Base-by-base conservation (phyloP, 2,329 filamentous ascomycete genomes). In the Aspergillus viridinutans region DNA sequence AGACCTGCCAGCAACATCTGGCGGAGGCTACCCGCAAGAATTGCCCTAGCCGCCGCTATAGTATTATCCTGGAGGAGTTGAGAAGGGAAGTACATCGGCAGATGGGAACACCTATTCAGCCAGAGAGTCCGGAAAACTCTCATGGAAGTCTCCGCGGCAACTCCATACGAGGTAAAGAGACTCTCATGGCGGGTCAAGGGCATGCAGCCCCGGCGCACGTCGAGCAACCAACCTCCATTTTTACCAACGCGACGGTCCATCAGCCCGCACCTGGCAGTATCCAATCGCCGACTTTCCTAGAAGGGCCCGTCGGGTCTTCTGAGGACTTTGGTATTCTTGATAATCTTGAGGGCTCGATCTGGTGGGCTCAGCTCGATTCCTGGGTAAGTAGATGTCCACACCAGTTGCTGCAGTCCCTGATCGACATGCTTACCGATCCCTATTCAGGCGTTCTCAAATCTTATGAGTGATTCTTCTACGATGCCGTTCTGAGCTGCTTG, bases 1-100 rank as follows among this genome's bases (percentile, higher is more conserved):
- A 80, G 53, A 66, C 69, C n/a, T 79, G 77, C 56, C 70, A 80
- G 49, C 68, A 71, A 10, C 76, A 80, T 58, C 71, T 81, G 14
- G 77, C 76, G 1, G 72, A 76, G 53, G 78, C 78, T 2, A 80
- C 78, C 3, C 73, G 75, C 1, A 74, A 71, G 12, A 80, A 80
- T 32, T 79, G 77, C 2, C 78, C 78, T 0, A 79, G 76, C 50
- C 73, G 76, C 6, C 72, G 77, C 42, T 80, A 81, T 48, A 76
- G 76, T 29, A 80, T 80, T 50, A 80, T 80, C 47, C 61, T 81
- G 9, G 76, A 78, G 49, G 78, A 80, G 54, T 59, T 80, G 23
- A 67, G 77, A 45, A 64, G 70, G 7, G 77, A 80, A 54, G 78
- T 74, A 2, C 72, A 73, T 59, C 63, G 67, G 9, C 71, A 73